Evolutionary conservation across 2,329 filamentous ascomycete species (phyloP).

Genomic region (Colletotrichum sidae): DNA sequence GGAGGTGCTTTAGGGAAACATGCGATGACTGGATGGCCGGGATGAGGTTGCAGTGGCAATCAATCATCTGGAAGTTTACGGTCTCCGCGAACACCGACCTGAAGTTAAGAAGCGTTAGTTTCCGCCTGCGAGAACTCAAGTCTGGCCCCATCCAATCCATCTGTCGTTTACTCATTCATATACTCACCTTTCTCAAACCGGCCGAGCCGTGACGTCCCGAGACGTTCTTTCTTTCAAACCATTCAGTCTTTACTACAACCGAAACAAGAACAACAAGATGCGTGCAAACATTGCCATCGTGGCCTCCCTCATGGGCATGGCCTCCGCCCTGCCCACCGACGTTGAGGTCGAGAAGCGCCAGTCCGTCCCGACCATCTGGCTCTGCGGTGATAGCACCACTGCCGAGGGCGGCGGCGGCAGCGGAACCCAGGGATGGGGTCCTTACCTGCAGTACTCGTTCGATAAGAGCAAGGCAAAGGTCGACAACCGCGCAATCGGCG

Average conservation of each 20-base stretch:
- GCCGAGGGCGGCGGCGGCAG: constrained; percentile 58
- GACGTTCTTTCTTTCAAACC: background rate
- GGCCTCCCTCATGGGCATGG: constrained; percentile 29
- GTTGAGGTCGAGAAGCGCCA: constrained; percentile 28
- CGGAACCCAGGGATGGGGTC: constrained; percentile 70
- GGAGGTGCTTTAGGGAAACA: constrained; percentile 8
- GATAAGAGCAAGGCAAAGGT: constrained; percentile 54
- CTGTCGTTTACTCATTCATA: constrained; percentile 2
- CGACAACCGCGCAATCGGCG: constrained; percentile 72
- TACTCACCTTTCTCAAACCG: constrained; percentile 2
- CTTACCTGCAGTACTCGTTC: constrained; percentile 64
- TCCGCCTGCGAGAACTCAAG: background rate
- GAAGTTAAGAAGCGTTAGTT: background rate
- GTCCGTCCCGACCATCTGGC: constrained; percentile 56
- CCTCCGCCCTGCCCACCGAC: constrained; percentile 34
- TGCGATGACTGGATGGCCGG: background rate
- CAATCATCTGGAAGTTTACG: background rate
- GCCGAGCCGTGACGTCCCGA: background rate
- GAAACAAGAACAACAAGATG: constrained; percentile 16
- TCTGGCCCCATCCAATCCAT: background rate
- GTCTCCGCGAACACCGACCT: constrained; percentile 16
- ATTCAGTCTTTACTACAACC: background rate
- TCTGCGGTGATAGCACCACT: constrained; percentile 74
- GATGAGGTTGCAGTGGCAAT: constrained; percentile 12
- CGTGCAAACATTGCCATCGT: constrained; percentile 24